Evolutionary conservation across 1,284 basidiomycete genomes (phyloP).

Genomic region (Tilletiopsis washingtonensis): DNA sequence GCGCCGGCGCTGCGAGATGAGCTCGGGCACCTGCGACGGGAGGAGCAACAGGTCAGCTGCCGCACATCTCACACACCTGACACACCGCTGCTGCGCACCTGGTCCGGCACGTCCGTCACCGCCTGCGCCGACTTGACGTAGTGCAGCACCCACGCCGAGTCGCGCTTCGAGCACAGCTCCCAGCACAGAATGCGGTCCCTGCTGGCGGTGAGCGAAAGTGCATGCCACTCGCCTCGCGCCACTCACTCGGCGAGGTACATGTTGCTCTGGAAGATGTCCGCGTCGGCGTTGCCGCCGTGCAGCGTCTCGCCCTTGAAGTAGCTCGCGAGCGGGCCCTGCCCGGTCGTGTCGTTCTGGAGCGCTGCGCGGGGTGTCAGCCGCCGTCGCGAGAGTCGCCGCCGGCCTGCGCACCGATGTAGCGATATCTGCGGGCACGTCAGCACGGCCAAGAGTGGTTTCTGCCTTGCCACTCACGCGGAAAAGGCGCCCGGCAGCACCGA

Average conservation of each 20-base stretch:
- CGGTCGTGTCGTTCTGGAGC: slow-evolving; percentile 70
- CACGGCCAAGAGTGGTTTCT: no score
- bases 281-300: slow-evolving; percentile 30
- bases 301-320: slow-evolving; percentile 87
- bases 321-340: slow-evolving; percentile 80
- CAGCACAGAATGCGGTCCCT: slow-evolving; percentile 41
- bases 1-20: slow-evolving; percentile 40
- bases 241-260: slow-evolving; percentile 39
- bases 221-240: neutral
- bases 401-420: no score
- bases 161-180: slow-evolving; percentile 49
- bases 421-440: no score
- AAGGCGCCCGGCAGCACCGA: slow-evolving; percentile 88
- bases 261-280: slow-evolving; percentile 43
- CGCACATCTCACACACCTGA: neutral
- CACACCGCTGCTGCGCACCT: neutral
- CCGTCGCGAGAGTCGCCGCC: no score
- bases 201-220: neutral
- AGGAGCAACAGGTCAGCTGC: neutral
- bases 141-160: slow-evolving; percentile 41
- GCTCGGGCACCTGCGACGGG: slow-evolving; percentile 22
- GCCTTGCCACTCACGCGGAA: slow-evolving; percentile 59
- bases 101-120: slow-evolving; percentile 42
- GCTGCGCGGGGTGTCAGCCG: no score
- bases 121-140: slow-evolving; percentile 43